Conservation (phyloP, 225 moss, liverwort and hornwort species). For the Sphagnum tenellum region DNA sequence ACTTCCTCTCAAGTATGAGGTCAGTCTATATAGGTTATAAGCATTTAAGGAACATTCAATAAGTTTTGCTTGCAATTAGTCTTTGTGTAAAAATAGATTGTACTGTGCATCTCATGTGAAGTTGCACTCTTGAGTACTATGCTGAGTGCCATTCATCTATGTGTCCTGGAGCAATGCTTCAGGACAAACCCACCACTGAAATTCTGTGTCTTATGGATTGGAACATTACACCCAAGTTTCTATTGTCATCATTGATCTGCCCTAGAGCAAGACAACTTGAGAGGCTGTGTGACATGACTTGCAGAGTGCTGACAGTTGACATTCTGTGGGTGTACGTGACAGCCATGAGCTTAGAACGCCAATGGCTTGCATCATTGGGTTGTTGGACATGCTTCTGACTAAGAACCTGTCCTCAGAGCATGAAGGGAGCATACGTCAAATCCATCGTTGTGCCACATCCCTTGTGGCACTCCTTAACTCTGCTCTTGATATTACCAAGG, state of each 20-base stretch:
- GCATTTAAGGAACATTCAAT: no score
- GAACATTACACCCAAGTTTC: no score
- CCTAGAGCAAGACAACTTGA: no score
- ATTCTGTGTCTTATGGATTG: no score
- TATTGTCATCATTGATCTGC: no score
- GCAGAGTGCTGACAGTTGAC: not conserved
- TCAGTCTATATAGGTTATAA: not conserved
- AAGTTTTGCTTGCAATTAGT: no score
- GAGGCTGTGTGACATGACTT: not conserved
- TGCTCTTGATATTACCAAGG: slow-evolving; percentile 88
- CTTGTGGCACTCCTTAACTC: slow-evolving; percentile 70
- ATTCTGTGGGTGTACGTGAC: slow-evolving; percentile 3
- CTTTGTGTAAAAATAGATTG: no score
- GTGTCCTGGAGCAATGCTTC: no score
- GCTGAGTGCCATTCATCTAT: no score
- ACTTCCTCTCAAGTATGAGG: slow-evolving; percentile 89
- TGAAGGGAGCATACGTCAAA: slow-evolving; percentile 65
- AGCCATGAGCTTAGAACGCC: slow-evolving; percentile 83
- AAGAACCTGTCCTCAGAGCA: slow-evolving; percentile 57
- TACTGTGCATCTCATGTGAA: no score
- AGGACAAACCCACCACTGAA: no score
- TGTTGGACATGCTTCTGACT: slow-evolving; percentile 63
- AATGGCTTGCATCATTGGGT: slow-evolving; percentile 85
- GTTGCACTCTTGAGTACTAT: no score
- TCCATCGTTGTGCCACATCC: slow-evolving; percentile 86